These are phyloP conservation scores for Termitomyces sp. DNA, from an alignment of 768 basidiomycete species.

Conservation along the genomic window DNA sequence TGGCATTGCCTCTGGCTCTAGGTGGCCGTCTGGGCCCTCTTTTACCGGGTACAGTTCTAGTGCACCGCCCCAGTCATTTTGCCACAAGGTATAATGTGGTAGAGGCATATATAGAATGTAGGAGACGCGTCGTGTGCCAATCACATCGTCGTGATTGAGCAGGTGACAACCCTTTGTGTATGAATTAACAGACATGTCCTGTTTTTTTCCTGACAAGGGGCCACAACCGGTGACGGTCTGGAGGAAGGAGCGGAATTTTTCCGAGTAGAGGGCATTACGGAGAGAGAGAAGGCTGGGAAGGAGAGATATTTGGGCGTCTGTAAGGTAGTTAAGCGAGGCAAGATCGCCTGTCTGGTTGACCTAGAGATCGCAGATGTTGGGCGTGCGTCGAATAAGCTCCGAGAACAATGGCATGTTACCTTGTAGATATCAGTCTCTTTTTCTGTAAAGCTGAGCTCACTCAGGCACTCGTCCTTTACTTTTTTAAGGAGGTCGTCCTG, in stretches of 20 bases:
- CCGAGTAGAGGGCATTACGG: constrained; percentile 88
- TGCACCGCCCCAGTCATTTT: constrained; percentile 87
- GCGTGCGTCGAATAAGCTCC: constrained; percentile 2
- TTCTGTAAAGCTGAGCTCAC: constrained; percentile 77
- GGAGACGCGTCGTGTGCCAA: constrained; percentile 87
- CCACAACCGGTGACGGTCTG: constrained; percentile 89
- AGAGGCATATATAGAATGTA: constrained; percentile 97
- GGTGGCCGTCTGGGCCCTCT: constrained; percentile 51
- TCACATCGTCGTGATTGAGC: constrained; percentile 98
- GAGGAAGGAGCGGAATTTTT: constrained; percentile 75
- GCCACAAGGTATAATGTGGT: constrained; percentile 71
- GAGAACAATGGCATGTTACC: constrained; percentile 32
- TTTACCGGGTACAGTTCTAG: constrained; percentile 87
- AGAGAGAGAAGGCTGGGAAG: constrained; percentile 78
- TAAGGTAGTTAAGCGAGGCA: constrained; percentile 85
- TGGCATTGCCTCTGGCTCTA: constrained; percentile 66
- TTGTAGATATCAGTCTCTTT: constrained; percentile 99
- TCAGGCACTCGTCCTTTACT: constrained; percentile 81
- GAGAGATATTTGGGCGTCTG: constrained; percentile 67
- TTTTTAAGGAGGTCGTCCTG: constrained; percentile 74
- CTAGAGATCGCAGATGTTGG: constrained; percentile 33
- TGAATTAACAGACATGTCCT: constrained; percentile 92
- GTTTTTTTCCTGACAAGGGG: constrained; percentile 84
- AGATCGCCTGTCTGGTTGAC: constrained; percentile 97
- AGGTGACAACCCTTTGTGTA: constrained; percentile 92